Conservation (phyloP, 768 basidiomycete genomes). For the Termitomyces sp. region DNA sequence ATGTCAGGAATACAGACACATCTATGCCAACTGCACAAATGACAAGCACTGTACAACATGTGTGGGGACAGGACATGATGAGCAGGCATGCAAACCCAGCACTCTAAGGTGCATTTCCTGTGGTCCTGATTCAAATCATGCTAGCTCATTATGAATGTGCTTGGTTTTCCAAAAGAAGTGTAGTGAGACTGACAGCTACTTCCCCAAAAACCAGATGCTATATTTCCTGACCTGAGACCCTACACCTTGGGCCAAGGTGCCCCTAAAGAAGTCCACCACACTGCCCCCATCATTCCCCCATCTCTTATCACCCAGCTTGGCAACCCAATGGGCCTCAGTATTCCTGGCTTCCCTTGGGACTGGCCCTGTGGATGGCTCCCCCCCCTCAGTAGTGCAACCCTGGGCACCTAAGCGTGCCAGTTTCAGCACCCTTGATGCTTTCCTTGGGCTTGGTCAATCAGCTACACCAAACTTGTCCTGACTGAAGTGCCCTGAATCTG, state of each 20-base stretch:
- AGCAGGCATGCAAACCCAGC: neutral
- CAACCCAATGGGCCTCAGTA: neutral
- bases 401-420: neutral
- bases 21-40: neutral
- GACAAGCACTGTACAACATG: neutral
- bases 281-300: neutral
- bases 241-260: neutral
- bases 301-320: neutral
- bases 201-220: neutral
- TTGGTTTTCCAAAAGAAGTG: neutral
- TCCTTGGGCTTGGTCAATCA: neutral
- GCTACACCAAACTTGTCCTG: neutral
- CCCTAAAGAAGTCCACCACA: neutral
- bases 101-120: neutral
- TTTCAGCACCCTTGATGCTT: neutral
- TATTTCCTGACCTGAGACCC: neutral
- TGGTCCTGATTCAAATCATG: neutral
- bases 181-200: neutral
- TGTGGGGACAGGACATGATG: neutral
- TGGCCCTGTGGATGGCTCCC: neutral
- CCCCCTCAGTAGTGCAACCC: too few relatives aligned
- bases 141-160: neutral
- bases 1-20: neutral
- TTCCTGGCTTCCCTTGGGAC: neutral
- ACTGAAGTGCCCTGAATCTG: too few relatives aligned